Evolutionary conservation across 2,329 filamentous ascomycete species (phyloP).

Genomic region (Intubia oerlemansii): DNA sequence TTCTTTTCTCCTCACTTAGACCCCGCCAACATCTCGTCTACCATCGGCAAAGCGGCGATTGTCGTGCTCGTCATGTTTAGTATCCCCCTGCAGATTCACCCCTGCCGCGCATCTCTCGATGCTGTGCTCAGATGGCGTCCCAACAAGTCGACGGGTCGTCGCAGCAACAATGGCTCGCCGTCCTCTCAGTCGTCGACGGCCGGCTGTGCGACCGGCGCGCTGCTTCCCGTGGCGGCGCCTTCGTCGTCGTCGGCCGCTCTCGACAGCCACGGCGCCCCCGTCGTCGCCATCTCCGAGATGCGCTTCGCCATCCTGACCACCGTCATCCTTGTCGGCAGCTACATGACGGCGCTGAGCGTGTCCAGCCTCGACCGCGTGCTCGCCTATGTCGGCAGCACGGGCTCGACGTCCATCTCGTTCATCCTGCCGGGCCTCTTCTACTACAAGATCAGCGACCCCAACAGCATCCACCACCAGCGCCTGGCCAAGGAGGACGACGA

Average conservation of each 20-base stretch:
- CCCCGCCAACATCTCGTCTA: slow-evolving; percentile 56
- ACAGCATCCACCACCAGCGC: slow-evolving; percentile 68
- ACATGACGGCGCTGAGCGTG: slow-evolving; percentile 78
- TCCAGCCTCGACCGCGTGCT: slow-evolving; percentile 76
- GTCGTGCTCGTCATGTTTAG: slow-evolving; percentile 93
- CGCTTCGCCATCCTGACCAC: slow-evolving; percentile 84
- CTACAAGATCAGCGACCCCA: slow-evolving; percentile 89
- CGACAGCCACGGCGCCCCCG: slow-evolving; percentile 29
- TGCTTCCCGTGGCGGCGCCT: slow-evolving; percentile 18
- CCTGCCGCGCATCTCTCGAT: slow-evolving; percentile 84
- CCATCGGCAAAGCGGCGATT: slow-evolving; percentile 85
- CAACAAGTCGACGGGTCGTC: slow-evolving; percentile 10
- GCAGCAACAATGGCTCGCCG: slow-evolving; percentile 9
- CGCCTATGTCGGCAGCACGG: slow-evolving; percentile 87
- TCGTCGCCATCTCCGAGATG: slow-evolving; percentile 55
- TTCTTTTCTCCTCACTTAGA: slow-evolving; percentile 16
- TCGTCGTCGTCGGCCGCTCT: slow-evolving; percentile 9
- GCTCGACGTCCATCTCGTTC: slow-evolving; percentile 88
- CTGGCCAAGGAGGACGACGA: slow-evolving; percentile 84
- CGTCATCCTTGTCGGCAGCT: slow-evolving; percentile 61
- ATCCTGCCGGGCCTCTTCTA: slow-evolving; percentile 93
- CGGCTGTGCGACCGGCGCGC: too few species aligned
- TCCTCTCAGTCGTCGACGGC: slow-evolving; percentile 20
- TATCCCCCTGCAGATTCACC: slow-evolving; percentile 86
- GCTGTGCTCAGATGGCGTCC: slow-evolving; percentile 89